Evolutionary conservation across 1,139 yeast genomes (phyloP).

Genomic region (Pneumocystis murina): DNA sequence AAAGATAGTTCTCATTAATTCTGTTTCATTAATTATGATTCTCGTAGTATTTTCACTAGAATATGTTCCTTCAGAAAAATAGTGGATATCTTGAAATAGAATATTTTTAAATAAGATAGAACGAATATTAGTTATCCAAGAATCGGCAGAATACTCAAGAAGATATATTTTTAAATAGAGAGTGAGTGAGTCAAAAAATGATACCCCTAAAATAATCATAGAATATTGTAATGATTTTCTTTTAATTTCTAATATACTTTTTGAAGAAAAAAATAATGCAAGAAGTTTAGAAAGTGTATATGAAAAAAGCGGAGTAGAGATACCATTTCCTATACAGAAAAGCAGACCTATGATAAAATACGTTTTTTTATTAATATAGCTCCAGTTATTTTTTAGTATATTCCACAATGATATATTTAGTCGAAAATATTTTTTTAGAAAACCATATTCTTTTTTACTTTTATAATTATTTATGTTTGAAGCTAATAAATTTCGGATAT

Average conservation of each 20-base stretch:
- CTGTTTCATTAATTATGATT: slow-evolving; percentile 59
- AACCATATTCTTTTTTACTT: neutral
- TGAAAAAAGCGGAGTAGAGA: slow-evolving; percentile 61
- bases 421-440: neutral
- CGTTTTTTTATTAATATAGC: slow-evolving; percentile 19
- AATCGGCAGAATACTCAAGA: slow-evolving; percentile 48
- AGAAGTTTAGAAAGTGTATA: slow-evolving; percentile 58
- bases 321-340: slow-evolving; percentile 43
- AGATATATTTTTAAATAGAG: slow-evolving; percentile 37
- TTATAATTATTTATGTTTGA: neutral
- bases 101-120: slow-evolving; percentile 35
- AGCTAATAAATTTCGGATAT: neutral
- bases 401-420: neutral
- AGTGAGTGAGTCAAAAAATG: slow-evolving; percentile 45
- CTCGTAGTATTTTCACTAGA: slow-evolving; percentile 46
- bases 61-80: slow-evolving; percentile 31
- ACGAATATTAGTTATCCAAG: slow-evolving; percentile 48
- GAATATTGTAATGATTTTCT: slow-evolving; percentile 49
- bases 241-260: slow-evolving; percentile 26
- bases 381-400: slow-evolving; percentile 1
- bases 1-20: slow-evolving; percentile 56
- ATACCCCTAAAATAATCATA: slow-evolving; percentile 40
- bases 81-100: slow-evolving; percentile 38
- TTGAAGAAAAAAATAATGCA: slow-evolving; percentile 20
- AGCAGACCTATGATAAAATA: slow-evolving; percentile 38